Conservation (phyloP, 495 filamentous ascomycete species). For the Aspergillus bertholletiae region DNA sequence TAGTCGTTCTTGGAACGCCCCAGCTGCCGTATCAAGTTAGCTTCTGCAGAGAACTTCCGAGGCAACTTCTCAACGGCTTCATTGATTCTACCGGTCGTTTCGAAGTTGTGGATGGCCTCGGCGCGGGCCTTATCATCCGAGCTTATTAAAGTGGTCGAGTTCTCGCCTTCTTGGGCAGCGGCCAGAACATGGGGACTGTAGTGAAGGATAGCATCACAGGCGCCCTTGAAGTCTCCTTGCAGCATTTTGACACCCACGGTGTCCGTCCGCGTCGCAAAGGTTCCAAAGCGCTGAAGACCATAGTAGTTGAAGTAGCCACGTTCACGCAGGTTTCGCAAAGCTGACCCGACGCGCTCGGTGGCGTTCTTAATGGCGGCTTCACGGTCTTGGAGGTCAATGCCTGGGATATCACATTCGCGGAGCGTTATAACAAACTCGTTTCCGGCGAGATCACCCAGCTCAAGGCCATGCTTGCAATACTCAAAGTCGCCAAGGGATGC, state of each 20-base stretch:
- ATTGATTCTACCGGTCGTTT: conserved; percentile 47
- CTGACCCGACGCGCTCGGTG: conserved; percentile 51
- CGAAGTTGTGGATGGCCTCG: conserved; percentile 68
- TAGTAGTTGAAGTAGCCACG: conserved; percentile 95
- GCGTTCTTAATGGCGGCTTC: conserved; percentile 37
- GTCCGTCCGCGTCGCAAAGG: conserved; percentile 77
- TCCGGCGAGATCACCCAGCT: conserved; percentile 77
- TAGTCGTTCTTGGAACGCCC: conserved; percentile 55
- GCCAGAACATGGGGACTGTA: conserved; percentile 55
- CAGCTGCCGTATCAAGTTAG: conserved; percentile 71
- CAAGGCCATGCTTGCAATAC: conserved; percentile 63
- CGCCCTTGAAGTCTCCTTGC: conserved; percentile 71
- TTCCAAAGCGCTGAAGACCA: conserved; percentile 90
- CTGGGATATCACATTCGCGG: conserved; percentile 69
- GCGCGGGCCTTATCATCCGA: conserved; percentile 76
- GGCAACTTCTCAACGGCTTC: conserved; percentile 69
- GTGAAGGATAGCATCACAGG: conserved; percentile 67
- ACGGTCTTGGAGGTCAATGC: conserved; percentile 36
- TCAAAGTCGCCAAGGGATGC: conserved; percentile 73
- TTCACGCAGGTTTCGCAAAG: conserved; percentile 51
- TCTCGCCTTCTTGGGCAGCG: conserved; percentile 37
- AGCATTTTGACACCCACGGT: conserved; percentile 79
- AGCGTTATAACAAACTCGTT: conserved; percentile 93
- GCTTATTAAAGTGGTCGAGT: conserved; percentile 42
- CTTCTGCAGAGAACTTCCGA: conserved; percentile 75